phyloP scores from a whole-genome alignment of 306 rosid species.

The Prinsepia uniflora region DNA sequence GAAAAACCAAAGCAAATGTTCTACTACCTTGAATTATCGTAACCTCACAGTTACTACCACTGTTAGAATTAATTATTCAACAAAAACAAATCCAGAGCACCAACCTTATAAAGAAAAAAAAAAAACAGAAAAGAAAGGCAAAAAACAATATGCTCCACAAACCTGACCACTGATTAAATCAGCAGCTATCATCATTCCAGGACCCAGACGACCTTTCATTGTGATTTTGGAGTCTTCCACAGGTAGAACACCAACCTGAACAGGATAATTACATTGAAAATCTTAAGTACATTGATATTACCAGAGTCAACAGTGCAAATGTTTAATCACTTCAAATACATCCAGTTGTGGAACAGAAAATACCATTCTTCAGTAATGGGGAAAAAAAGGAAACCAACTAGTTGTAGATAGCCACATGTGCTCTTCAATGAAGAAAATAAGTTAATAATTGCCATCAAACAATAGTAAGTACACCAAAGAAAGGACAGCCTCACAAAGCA shows the following conservation, averaged over 20 bases:
- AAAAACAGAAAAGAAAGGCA: not conserved
- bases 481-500: not conserved
- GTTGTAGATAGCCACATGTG: not conserved
- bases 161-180: slow-evolving; percentile 93
- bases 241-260: slow-evolving; percentile 90
- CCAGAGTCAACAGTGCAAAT: not conserved
- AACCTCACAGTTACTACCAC: not conserved
- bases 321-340: slow-evolving; percentile 5
- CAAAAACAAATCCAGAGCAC: not conserved
- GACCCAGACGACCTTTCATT: slow-evolving; percentile 96
- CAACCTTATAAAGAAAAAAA: not conserved
- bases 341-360: not conserved
- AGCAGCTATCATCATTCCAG: slow-evolving; percentile 98
- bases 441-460: not conserved
- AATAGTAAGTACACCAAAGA: not conserved
- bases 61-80: not conserved
- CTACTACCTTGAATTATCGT: not conserved
- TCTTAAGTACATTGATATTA: slow-evolving; percentile 10
- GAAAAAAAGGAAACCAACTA: not conserved
- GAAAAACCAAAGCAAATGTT: not conserved
- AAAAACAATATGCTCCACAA: slow-evolving; percentile 15
- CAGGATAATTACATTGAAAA: slow-evolving; percentile 21
- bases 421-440: not conserved
- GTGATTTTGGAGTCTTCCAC: slow-evolving; percentile 92
- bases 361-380: slow-evolving; percentile 1